These are phyloP conservation scores for Diatrype stigma DNA, from an alignment of 2,329 filamentous ascomycete species.

Conservation along the genomic window DNA sequence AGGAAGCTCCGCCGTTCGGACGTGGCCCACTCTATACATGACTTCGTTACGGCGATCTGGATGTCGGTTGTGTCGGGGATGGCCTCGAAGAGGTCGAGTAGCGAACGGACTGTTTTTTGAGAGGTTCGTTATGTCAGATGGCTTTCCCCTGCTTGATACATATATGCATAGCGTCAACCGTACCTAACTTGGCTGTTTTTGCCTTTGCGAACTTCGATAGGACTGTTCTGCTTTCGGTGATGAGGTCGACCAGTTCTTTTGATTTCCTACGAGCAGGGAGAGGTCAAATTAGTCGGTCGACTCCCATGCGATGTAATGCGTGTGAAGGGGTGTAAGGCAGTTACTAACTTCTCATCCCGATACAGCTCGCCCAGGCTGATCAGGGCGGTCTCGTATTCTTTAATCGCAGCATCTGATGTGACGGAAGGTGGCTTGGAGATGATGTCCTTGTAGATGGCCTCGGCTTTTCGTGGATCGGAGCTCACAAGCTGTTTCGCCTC, in stretches of 20 bases:
- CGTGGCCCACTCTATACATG: slow-evolving; percentile 98
- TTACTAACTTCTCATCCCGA: slow-evolving; percentile 69
- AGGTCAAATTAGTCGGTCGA: slow-evolving; percentile 5
- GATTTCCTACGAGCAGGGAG: slow-evolving; percentile 52
- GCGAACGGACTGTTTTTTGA: slow-evolving; percentile 74
- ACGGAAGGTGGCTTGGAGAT: slow-evolving; percentile 79
- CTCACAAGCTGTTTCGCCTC: slow-evolving; percentile 84
- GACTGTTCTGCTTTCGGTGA: slow-evolving; percentile 84
- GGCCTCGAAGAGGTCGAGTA: slow-evolving; percentile 89
- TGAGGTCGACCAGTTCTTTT: slow-evolving; percentile 81
- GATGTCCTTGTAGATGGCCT: slow-evolving; percentile 84
- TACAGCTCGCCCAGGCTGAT: slow-evolving; percentile 90
- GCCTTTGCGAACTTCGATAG: slow-evolving; percentile 97
- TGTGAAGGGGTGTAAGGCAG: not conserved
- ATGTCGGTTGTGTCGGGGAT: slow-evolving; percentile 94
- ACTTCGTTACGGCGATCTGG: slow-evolving; percentile 93
- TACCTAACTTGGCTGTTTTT: slow-evolving; percentile 97
- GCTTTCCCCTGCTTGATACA: not conserved
- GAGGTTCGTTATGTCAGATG: slow-evolving; percentile 4
- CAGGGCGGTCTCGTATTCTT: slow-evolving; percentile 87
- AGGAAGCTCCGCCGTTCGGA: slow-evolving; percentile 93
- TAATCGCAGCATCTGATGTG: slow-evolving; percentile 77
- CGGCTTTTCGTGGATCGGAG: slow-evolving; percentile 77
- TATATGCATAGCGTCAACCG: slow-evolving; percentile 22
- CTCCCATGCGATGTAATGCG: not conserved